Base-by-base conservation (phyloP, 2,329 filamentous ascomycete genomes). In the Talaromyces sp. region DNA sequence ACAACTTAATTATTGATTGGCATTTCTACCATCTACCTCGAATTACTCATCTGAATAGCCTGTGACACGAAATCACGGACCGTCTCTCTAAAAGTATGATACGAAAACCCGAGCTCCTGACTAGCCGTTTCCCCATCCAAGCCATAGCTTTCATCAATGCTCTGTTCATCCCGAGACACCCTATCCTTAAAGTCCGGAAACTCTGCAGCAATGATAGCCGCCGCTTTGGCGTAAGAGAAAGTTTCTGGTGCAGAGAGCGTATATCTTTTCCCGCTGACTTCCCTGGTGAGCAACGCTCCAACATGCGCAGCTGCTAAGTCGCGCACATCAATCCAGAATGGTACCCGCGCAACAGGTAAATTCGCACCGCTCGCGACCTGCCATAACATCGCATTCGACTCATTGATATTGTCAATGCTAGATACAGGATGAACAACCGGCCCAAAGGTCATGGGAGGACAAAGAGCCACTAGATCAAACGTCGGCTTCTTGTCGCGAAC, bases 231-330 rank as follows among this genome's bases (percentile, higher is more conserved):
- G 67, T 84, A 84, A 0, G 80, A 80, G 63, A 84, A 85, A 6
- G 74, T 73, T 68, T 84, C 79, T 0, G 79, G 75, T 0, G 79
- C 75, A 1, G 77, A 75, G 13, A 78, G 73, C 1, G 77, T 72
- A 66, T 77, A 84, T 47, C 82, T 69, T 66, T 79, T 61, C 2
- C 63, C 63, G 0, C 63, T 57, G 27, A 71, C 78, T 2, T 77
- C 76, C 0, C 72, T 71, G 0, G 69, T 70, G 9, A 82, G 41
- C 1, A 82, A 69, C 1, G 82, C 80, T 47, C 77, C 75, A 2
- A 82, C 76, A 67, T 84, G 82, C 0, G 79, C 81, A n/a, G 71
- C 66, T 0, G 82, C 81, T 1, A 84, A 70, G 68, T 84, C 81
- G 5, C 82, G 72, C 1, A 80, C 82, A 65, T 84, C 82, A n/a